Evolutionary conservation across 306 rosid genomes (phyloP).

Genomic region (Amphicarpaea edgeworthii): DNA sequence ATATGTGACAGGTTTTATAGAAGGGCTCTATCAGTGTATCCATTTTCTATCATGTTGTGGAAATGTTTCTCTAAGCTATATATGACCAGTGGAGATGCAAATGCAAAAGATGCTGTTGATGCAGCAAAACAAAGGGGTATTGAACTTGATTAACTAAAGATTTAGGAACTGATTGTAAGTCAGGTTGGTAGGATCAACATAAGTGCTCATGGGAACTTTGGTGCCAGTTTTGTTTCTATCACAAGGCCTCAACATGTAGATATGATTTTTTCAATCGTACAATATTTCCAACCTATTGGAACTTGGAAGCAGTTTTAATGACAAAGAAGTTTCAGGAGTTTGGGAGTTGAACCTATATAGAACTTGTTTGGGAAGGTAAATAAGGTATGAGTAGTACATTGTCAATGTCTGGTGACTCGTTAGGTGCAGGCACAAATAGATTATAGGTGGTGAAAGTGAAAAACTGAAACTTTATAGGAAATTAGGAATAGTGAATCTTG

Average conservation of each 20-base stretch:
- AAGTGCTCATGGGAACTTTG: slow-evolving; percentile 17
- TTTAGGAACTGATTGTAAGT: slow-evolving; percentile 33
- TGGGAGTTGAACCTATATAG: slow-evolving; percentile 6
- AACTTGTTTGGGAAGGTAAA: slow-evolving; percentile 32
- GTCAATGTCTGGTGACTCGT: slow-evolving; percentile 31
- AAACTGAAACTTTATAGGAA: slow-evolving; percentile 36
- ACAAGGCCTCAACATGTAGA: slow-evolving; percentile 37
- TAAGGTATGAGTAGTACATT: slow-evolving; percentile 1
- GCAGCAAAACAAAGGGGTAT: slow-evolving; percentile 82
- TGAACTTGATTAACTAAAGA: slow-evolving; percentile 47
- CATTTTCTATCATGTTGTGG: slow-evolving; percentile 82
- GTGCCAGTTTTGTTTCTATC: slow-evolving; percentile 45
- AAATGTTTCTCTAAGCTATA: slow-evolving; percentile 54
- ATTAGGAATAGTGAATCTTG: slow-evolving; percentile 23
- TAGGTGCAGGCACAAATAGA: slow-evolving; percentile 31
- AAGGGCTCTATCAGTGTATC: slow-evolving; percentile 75
- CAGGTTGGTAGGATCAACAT: slow-evolving; percentile 45
- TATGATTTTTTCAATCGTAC: slow-evolving; percentile 16
- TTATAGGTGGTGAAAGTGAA: slow-evolving; percentile 15
- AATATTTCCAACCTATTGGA: slow-evolving; percentile 26
- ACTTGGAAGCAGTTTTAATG: slow-evolving; percentile 37
- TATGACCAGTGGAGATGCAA: slow-evolving; percentile 52
- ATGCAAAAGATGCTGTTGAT: slow-evolving; percentile 54
- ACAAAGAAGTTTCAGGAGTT: background rate
- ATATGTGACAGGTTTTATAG: slow-evolving; percentile 67